Evolutionary conservation across 768 basidiomycete species (phyloP).

Genomic region (Serendipita sp.): DNA sequence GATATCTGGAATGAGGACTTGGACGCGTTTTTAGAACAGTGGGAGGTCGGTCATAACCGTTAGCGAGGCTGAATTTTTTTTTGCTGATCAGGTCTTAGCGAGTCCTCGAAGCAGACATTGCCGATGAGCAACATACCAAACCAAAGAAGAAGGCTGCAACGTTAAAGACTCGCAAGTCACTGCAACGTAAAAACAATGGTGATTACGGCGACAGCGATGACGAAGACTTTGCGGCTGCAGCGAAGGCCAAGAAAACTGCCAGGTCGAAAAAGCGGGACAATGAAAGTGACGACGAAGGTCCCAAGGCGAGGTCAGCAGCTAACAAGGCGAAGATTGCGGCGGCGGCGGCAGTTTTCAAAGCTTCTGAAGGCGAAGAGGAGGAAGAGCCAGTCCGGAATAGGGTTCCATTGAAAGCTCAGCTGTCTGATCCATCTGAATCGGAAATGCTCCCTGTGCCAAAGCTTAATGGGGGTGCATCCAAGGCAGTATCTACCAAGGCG

Average conservation of each 20-base stretch:
- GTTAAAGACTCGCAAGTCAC: constrained; percentile 37
- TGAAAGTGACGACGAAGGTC: constrained; percentile 37
- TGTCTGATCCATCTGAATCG: constrained; percentile 14
- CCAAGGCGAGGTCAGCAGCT: constrained; percentile 31
- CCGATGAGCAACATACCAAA: constrained; percentile 35
- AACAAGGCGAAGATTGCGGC: constrained; percentile 13
- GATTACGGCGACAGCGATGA: constrained; percentile 30
- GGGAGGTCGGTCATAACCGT: constrained; percentile 45
- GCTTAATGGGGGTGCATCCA: constrained; percentile 18
- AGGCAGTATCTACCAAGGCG: constrained; percentile 19
- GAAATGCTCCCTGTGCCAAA: constrained; percentile 10
- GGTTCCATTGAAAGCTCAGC: constrained; percentile 7
- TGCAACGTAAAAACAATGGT: constrained; percentile 24
- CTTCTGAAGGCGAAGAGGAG: background rate
- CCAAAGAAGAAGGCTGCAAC: constrained; percentile 42
- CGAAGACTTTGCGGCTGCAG: constrained; percentile 39
- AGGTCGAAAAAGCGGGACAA: constrained; percentile 15
- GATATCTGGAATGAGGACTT: constrained; percentile 85
- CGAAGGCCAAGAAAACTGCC: constrained; percentile 19
- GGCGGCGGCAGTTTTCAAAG: background rate
- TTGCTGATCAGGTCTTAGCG: constrained; percentile 24
- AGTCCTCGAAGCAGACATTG: constrained; percentile 26
- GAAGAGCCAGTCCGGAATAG: constrained; percentile 6
- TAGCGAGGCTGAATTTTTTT: background rate
- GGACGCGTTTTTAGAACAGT: constrained; percentile 64